These are phyloP conservation scores for Trypethelium eluteriae DNA, from an alignment of 495 filamentous ascomycete genomes.

Conservation along the genomic window DNA sequence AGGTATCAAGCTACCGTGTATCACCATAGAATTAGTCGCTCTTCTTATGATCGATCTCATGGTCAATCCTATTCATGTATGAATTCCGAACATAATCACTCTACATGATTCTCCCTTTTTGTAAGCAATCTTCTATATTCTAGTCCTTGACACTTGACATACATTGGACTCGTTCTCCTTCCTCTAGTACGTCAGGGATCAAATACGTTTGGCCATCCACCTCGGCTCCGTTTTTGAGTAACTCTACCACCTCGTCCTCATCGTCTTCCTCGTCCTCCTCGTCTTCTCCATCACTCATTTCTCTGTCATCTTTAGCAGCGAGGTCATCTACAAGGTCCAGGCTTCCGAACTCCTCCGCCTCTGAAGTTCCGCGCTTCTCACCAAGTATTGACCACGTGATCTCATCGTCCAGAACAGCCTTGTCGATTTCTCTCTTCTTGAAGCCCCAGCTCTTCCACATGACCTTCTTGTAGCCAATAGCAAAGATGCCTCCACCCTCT, in stretches of 20 bases:
- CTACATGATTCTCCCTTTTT: too few species aligned
- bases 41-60: too few species aligned
- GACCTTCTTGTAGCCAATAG: constrained; percentile 19
- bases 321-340: constrained; percentile 18
- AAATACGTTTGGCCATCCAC: too few species aligned
- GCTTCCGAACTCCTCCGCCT: constrained; percentile 15
- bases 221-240: constrained; percentile 5
- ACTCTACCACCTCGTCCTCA: constrained; percentile 8
- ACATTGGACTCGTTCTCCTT: too few species aligned
- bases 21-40: too few species aligned
- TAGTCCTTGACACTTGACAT: too few species aligned
- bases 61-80: too few species aligned
- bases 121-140: too few species aligned
- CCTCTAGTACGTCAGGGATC: too few species aligned
- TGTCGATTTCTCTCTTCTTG: constrained; percentile 15
- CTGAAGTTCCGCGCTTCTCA: constrained; percentile 12
- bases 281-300: background rate
- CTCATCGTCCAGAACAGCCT: constrained; percentile 16
- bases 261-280: constrained; percentile 15
- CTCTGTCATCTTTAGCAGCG: background rate
- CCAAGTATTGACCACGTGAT: constrained; percentile 20
- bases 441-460: constrained; percentile 20
- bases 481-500: constrained; percentile 17
- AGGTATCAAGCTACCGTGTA: too few species aligned
- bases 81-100: too few species aligned